phyloP scores from a whole-genome alignment of 306 rosid species.

The Malus fusca region DNA sequence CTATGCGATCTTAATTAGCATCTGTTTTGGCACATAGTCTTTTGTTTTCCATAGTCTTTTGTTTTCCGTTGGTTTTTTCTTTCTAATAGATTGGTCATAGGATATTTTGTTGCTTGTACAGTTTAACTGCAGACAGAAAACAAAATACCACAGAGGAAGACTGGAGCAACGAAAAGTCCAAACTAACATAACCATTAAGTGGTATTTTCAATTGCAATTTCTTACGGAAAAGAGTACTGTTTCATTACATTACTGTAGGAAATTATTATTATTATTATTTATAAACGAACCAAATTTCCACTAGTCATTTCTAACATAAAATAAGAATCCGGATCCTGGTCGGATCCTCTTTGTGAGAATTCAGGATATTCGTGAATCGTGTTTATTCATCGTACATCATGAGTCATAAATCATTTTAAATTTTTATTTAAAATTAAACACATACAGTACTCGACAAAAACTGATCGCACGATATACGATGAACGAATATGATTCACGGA shows the following conservation, averaged over 20 bases:
- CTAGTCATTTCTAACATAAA: not conserved
- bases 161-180: not conserved
- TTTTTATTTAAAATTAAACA: too few species aligned
- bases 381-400: too few species aligned
- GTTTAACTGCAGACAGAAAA: not conserved
- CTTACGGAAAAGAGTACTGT: not conserved
- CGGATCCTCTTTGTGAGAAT: too few species aligned
- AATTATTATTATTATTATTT: too few species aligned
- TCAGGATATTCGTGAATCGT: too few species aligned
- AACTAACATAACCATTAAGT: not conserved
- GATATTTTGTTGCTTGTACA: not conserved
- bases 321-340: not conserved
- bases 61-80: not conserved
- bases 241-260: not conserved
- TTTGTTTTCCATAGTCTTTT: not conserved
- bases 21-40: too few species aligned
- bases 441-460: too few species aligned
- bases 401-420: too few species aligned
- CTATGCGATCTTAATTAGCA: too few species aligned
- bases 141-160: not conserved
- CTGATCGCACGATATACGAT: rapidly evolving
- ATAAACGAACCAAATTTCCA: not conserved
- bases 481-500: too few species aligned
- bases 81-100: not conserved
- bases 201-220: not conserved